Base-by-base conservation (phyloP, 768 basidiomycete genomes). In the Filobasidium floriforme region DNA sequence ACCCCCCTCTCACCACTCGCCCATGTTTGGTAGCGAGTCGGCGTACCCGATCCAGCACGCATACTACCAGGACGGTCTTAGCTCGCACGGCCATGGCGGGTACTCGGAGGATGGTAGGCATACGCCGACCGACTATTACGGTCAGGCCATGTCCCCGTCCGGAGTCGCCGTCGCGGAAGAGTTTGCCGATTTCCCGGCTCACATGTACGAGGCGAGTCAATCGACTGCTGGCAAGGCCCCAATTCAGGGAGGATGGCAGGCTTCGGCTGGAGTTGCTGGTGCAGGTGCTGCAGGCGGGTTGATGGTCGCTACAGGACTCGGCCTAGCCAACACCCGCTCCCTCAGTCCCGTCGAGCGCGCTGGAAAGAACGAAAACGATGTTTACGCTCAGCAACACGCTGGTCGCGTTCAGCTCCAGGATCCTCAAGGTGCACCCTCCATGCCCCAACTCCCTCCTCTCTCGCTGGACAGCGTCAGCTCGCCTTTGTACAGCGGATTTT, bases 91-190 rank as follows among this genome's bases (percentile, higher is more conserved):
- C 24, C 54, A 57, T 54, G 54, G 54, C 29, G 24, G 29, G 15
- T 57, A 32, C 24, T 57, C 54, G 19, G 54, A 57, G 29, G 54
- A 57, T n/a, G 54, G 54, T n/a, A 15, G 54, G 15, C 54, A 57
- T 15, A 57, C 62, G 12, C 62, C 62, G 32, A 63, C 62, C 7
- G 62, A 63, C 44, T 55, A 63, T n/a, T 63, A 63, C 41, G 62
- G 62, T 28, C 51, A 52, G 37, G 62, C 62, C 28, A 28, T 63
- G 49, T 51, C 32, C 18, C 62, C 46, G 7, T 28, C n/a, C 28
- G 29, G 29, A 4, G 51, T 29, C 37, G 40, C 26, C 24, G 37
- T 46, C 19, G 51, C 51, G 18, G 62, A 63, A n/a, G 18, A 40
- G n/a, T 63, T 54, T 28, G 62, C 49, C 22, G 62, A 63, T 41